Conservation (phyloP, 371 early-diverging fungal species). For the Lichtheimia ramosa region DNA sequence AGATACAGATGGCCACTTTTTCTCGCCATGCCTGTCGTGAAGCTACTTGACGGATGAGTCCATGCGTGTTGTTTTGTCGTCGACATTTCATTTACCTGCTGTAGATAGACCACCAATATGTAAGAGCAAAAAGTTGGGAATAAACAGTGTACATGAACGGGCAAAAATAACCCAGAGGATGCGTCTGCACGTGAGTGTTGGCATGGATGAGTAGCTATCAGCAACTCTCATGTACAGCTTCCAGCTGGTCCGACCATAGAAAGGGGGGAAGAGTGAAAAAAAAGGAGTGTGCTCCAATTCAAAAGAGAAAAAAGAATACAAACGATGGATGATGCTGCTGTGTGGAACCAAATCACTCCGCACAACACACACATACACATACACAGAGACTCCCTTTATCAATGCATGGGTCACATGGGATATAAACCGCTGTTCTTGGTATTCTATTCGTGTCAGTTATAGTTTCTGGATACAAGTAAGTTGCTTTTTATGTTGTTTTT, state of each 20-base stretch:
- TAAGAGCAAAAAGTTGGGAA: conserved; percentile 22
- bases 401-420: too few relatives aligned
- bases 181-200: conserved; percentile 20
- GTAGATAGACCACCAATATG: conserved; percentile 32
- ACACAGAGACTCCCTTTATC: too few relatives aligned
- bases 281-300: too few relatives aligned
- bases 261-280: background rate
- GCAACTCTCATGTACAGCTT: conserved; percentile 16
- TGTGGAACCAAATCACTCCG: too few relatives aligned
- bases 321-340: too few relatives aligned
- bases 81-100: conserved; percentile 18
- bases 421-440: too few relatives aligned
- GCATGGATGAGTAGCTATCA: conserved; percentile 20
- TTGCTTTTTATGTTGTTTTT: background rate
- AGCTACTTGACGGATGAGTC: conserved; percentile 16
- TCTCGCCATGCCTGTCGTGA: conserved; percentile 48
- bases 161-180: conserved; percentile 26
- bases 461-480: background rate
- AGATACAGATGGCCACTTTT: conserved; percentile 36
- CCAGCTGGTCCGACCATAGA: conserved; percentile 5
- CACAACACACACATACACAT: too few relatives aligned
- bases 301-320: too few relatives aligned
- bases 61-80: background rate
- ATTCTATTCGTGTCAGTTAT: background rate
- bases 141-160: conserved; percentile 20